phyloP scores from a whole-genome alignment of 2,329 filamentous ascomycete genomes.

The Ceratocystis alfenasii region DNA sequence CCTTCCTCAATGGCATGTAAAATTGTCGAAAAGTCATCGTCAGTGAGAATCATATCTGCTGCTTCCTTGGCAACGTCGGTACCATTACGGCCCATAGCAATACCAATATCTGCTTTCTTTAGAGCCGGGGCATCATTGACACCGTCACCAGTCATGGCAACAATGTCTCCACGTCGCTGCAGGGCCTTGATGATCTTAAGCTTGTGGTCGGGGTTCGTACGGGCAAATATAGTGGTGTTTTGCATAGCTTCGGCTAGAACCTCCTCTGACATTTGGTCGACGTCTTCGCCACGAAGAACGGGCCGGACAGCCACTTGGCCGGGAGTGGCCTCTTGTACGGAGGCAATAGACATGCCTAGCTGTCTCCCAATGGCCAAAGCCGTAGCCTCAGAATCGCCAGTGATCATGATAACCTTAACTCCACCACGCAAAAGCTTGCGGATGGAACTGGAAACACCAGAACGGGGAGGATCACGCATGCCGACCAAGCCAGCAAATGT shows the following conservation, averaged over 20 bases:
- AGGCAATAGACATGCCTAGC: slow-evolving; percentile 76
- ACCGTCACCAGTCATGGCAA: slow-evolving; percentile 97
- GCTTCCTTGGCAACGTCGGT: slow-evolving; percentile 97
- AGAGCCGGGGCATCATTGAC: slow-evolving; percentile 95
- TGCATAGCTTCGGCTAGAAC: slow-evolving; percentile 76
- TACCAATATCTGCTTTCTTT: slow-evolving; percentile 95
- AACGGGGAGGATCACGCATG: slow-evolving; percentile 92
- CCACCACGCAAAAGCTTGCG: slow-evolving; percentile 82
- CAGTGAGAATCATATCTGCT: slow-evolving; percentile 83
- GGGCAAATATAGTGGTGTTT: slow-evolving; percentile 85
- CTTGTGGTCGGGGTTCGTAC: slow-evolving; percentile 95
- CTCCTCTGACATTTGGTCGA: slow-evolving; percentile 81
- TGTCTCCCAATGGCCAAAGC: slow-evolving; percentile 88
- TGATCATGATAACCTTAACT: slow-evolving; percentile 98
- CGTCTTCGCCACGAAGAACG: slow-evolving; percentile 77
- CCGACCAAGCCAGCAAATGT: slow-evolving; percentile 87
- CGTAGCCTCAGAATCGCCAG: slow-evolving; percentile 88
- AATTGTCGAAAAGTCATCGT: slow-evolving; percentile 85
- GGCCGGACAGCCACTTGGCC: slow-evolving; percentile 51
- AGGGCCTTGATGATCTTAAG: slow-evolving; percentile 90
- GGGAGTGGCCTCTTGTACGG: slow-evolving; percentile 37
- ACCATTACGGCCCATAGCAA: slow-evolving; percentile 88
- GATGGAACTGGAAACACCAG: slow-evolving; percentile 81
- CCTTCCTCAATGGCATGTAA: slow-evolving; percentile 93
- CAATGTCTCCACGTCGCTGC: slow-evolving; percentile 85